These are phyloP conservation scores for Sophora flavescens DNA, from an alignment of 306 rosid species.

Conservation along the genomic window DNA sequence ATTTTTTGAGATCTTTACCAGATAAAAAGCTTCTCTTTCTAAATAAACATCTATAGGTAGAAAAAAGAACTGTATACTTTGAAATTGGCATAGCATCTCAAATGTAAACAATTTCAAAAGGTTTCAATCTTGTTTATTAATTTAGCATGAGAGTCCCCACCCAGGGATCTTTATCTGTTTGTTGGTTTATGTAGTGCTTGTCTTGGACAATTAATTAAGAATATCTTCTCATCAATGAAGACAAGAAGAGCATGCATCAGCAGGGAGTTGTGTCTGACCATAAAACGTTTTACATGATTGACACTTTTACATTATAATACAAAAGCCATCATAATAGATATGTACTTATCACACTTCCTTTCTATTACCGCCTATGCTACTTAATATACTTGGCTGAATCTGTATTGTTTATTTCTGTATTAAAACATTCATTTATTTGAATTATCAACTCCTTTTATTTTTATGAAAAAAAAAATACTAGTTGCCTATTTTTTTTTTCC, in stretches of 20 bases:
- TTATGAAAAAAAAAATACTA: no score
- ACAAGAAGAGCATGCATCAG: conserved; percentile 49
- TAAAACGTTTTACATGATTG: conserved; percentile 21
- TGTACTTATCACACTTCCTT: background rate
- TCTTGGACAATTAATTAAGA: conserved; percentile 45
- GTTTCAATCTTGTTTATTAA: conserved; percentile 37
- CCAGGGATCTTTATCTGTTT: conserved; percentile 28
- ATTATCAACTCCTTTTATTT: background rate
- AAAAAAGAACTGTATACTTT: conserved; percentile 8
- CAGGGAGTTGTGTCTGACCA: conserved; percentile 19
- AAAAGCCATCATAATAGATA: background rate
- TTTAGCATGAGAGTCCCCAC: conserved; percentile 36
- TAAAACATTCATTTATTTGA: background rate
- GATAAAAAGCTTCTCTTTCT: conserved; percentile 34
- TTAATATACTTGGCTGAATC: conserved; percentile 10
- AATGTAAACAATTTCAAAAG: conserved; percentile 32
- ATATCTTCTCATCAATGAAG: conserved; percentile 38
- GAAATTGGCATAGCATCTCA: conserved; percentile 31
- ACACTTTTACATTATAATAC: background rate
- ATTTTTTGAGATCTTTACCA: conserved; percentile 25
- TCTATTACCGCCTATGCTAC: conserved; percentile 1
- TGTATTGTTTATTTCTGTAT: background rate
- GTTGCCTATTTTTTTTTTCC: no score
- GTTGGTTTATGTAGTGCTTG: conserved; percentile 44
- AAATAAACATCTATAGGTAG: conserved; percentile 7